Conservation (phyloP, 176 grass and related monocot genomes). For the Sorghum bicolor region Sorghum_bicolor_NCBIv3 NC_012878.2:2273001-2273500, state of each 20-base stretch:
- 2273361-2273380: slow-evolving; percentile 78
- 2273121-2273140: neutral
- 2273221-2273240: neutral
- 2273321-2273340: neutral
- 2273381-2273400: slow-evolving; percentile 90
- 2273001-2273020: neutral
- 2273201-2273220: neutral
- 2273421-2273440: slow-evolving; percentile 66
- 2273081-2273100: no score
- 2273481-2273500: slow-evolving; percentile 70
- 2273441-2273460: slow-evolving; percentile 56
- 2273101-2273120: neutral
- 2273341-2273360: slow-evolving; percentile 84
- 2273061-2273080: neutral
- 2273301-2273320: neutral
- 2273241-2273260: neutral
- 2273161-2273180: neutral
- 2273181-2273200: neutral
- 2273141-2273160: neutral
- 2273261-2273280: neutral
- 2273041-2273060: neutral
- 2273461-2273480: slow-evolving; percentile 62
- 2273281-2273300: neutral
- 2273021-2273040: neutral
- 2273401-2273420: slow-evolving; percentile 93